phyloP scores from a whole-genome alignment of 129 eudicot genomes.

The Cynara cardunculus region DNA sequence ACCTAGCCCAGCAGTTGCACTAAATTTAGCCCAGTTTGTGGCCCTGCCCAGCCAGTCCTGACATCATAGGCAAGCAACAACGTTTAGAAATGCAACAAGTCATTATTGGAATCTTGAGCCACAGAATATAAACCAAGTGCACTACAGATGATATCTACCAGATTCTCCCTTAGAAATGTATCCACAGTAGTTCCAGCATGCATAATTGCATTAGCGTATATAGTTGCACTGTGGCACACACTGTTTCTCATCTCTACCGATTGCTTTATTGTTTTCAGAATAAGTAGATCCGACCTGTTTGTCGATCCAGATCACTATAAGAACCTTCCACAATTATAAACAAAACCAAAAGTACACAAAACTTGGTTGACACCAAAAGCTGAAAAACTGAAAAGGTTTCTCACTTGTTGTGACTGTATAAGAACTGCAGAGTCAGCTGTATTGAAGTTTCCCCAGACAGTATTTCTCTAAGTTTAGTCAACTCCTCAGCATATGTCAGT shows the following conservation, averaged over 20 bases:
- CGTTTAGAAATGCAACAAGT: not conserved
- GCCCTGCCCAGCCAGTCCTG: constrained; percentile 99
- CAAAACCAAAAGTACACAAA: not conserved
- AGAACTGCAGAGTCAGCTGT: constrained; percentile 81
- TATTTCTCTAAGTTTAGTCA: constrained; percentile 74
- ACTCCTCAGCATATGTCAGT: constrained; percentile 71
- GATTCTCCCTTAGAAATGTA: constrained; percentile 94
- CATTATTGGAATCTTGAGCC: not conserved
- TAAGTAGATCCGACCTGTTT: constrained; percentile 89
- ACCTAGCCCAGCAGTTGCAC: constrained; percentile 97
- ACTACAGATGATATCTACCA: constrained; percentile 40
- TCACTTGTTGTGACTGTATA: constrained; percentile 96
- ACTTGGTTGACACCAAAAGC: not conserved
- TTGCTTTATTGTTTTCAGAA: constrained; percentile 91
- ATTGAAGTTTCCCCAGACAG: constrained; percentile 97
- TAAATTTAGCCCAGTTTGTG: constrained; percentile 97
- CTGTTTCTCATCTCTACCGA: constrained; percentile 98
- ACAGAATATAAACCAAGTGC: not conserved
- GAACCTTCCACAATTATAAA: not conserved
- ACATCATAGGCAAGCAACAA: constrained; percentile 8
- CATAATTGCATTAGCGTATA: constrained; percentile 95
- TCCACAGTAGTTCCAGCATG: constrained; percentile 99
- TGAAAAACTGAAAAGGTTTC: constrained; percentile 7
- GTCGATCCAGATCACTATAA: not conserved
- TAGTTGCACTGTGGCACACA: constrained; percentile 98